Percentiles rank a stretch among this genome's conserved stretches.
phyloP scores from a whole-genome alignment of 2,329 filamentous ascomycete genomes.

The Ceratocystiopsis minuta region DNA sequence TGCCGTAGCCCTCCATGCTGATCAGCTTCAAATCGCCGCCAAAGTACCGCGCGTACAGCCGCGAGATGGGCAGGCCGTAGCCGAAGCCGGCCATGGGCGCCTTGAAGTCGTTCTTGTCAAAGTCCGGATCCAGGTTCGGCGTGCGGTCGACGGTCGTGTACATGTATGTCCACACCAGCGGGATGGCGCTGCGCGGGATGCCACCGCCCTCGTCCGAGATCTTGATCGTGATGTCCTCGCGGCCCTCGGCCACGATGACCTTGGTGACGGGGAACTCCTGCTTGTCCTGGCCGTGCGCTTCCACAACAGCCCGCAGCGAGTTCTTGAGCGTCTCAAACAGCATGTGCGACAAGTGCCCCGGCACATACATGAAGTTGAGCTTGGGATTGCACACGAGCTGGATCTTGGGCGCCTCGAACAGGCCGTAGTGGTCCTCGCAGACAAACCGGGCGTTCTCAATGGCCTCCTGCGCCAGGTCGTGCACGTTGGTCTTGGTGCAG shows the following conservation, averaged over 20 bases:
- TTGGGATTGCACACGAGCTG: constrained; percentile 90
- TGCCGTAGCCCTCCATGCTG: constrained; percentile 98
- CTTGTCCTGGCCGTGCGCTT: constrained; percentile 85
- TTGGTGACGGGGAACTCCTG: constrained; percentile 94
- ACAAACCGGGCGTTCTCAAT: constrained; percentile 99
- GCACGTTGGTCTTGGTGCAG: constrained; percentile 95
- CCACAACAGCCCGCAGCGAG: constrained; percentile 88
- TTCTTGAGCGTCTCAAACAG: constrained; percentile 99
- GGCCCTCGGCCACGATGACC: constrained; percentile 91
- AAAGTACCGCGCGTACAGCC: constrained; percentile 91
- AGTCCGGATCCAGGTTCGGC: constrained; percentile 86
- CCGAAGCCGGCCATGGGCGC: constrained; percentile 98
- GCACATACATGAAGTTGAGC: constrained; percentile 98
- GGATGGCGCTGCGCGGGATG: constrained; percentile 81
- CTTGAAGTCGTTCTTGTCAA: constrained; percentile 98
- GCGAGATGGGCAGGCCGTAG: constrained; percentile 88
- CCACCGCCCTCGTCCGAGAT: constrained; percentile 92
- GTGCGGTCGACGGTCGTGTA: constrained; percentile 97
- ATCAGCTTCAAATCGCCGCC: constrained; percentile 94
- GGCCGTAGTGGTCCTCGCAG: constrained; percentile 93
- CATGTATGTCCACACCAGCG: constrained; percentile 99
- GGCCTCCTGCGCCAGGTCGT: constrained; percentile 84
- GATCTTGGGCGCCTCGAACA: constrained; percentile 92
- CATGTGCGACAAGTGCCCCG: constrained; percentile 97
- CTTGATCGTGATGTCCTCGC: constrained; percentile 98